Evolutionary conservation across 202 grass and related monocot species (phyloP).

Genomic region (Bolboschoenoplectus hybrid): DNA sequence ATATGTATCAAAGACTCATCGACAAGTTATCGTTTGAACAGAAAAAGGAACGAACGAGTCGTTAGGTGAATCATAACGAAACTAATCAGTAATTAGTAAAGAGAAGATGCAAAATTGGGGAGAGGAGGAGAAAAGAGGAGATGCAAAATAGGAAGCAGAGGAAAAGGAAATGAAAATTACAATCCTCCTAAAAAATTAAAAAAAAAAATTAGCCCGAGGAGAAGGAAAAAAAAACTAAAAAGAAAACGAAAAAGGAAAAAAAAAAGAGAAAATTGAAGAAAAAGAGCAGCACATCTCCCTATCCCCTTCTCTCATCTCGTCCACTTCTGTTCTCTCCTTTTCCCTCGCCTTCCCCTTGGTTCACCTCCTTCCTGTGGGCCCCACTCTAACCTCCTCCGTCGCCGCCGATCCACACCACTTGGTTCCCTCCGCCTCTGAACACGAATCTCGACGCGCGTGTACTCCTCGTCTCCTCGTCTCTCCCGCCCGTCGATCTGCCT

Average conservation of each 20-base stretch:
- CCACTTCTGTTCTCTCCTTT: background rate
- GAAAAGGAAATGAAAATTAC: background rate
- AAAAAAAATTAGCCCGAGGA: background rate
- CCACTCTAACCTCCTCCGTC: background rate
- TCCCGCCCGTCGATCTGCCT: background rate
- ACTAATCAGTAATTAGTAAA: background rate
- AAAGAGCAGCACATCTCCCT: conserved; percentile 36
- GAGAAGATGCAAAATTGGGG: background rate
- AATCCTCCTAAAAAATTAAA: background rate
- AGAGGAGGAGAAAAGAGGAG: no score
- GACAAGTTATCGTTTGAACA: background rate
- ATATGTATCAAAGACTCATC: background rate
- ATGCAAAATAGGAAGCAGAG: background rate
- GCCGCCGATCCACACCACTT: background rate
- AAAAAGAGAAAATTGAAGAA: conserved; percentile 12
- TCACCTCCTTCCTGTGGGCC: background rate
- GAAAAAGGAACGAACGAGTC: background rate
- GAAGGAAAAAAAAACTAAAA: background rate
- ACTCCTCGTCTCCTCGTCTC: background rate
- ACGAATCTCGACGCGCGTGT: background rate
- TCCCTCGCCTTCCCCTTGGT: background rate
- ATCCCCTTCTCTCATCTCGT: conserved; percentile 34
- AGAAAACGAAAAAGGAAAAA: background rate
- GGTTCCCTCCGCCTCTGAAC: background rate
- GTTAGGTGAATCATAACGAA: background rate